A percentile compares a stretch with the other conserved stretches of the same genome.
These are phyloP conservation scores for Gastroboletus turbinatus DNA, from an alignment of 1,284 basidiomycete species.

Conservation along the genomic window DNA sequence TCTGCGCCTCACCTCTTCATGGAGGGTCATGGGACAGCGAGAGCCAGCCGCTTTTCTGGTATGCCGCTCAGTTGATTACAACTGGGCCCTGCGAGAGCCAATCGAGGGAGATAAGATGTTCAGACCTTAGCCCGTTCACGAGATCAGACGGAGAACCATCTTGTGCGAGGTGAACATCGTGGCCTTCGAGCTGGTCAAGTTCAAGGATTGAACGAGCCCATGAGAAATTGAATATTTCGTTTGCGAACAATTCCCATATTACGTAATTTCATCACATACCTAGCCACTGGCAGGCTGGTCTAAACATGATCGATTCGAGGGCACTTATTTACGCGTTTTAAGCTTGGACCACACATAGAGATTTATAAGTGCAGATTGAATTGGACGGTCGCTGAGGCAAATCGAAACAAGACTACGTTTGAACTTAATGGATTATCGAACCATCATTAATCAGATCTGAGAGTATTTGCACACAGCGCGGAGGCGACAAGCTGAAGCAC, in stretches of 20 bases:
- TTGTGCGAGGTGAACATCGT: slow-evolving; percentile 29
- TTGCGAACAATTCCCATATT: neutral
- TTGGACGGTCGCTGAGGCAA: neutral
- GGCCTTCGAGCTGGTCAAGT: slow-evolving; percentile 31
- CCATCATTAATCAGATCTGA: neutral
- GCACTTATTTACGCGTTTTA: neutral
- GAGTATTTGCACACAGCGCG: neutral
- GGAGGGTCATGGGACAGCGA: slow-evolving; percentile 27
- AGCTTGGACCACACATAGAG: neutral
- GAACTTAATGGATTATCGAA: neutral
- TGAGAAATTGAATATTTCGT: neutral
- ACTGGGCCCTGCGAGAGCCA: slow-evolving; percentile 31
- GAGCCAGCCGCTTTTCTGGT: slow-evolving; percentile 27
- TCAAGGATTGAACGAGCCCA: no score
- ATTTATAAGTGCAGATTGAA: neutral
- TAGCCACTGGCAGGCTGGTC: no score
- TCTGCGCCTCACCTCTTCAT: slow-evolving; percentile 23
- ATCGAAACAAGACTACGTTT: neutral
- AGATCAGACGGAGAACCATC: slow-evolving; percentile 11
- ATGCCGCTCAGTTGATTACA: slow-evolving; percentile 30
- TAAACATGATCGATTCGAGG: no score
- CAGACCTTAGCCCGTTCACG: slow-evolving; percentile 36
- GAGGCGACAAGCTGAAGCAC: neutral
- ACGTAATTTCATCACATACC: neutral
- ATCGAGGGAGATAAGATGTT: slow-evolving; percentile 29